Percentiles rank a stretch among this genome's conserved stretches.
These are phyloP conservation scores for Gastrolobium bilobum DNA, from an alignment of 306 rosid genomes.

Conservation along the genomic window DNA sequence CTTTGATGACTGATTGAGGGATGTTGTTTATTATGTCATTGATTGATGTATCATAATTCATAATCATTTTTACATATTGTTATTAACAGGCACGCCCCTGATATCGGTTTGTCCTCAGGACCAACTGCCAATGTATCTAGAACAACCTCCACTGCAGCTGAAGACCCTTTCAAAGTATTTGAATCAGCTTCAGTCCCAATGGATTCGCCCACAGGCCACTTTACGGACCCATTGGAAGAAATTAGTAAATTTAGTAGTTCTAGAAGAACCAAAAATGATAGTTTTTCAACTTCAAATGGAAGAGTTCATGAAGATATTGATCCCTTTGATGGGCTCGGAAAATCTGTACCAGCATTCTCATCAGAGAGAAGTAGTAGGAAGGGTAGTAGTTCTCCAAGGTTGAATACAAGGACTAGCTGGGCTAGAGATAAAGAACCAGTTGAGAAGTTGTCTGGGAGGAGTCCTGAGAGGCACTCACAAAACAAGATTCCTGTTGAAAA, in stretches of 20 bases:
- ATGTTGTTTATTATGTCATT: conserved; percentile 39
- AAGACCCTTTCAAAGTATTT: conserved; percentile 75
- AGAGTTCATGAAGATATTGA: conserved; percentile 70
- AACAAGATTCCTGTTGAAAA: conserved; percentile 64
- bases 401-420: conserved; percentile 59
- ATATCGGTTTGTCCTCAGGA: conserved; percentile 70
- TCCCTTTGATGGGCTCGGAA: conserved; percentile 91
- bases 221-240: conserved; percentile 78
- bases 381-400: conserved; percentile 64
- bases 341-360: conserved; percentile 80
- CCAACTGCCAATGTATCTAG: conserved; percentile 60
- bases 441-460: conserved; percentile 67
- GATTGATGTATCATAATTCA: conserved; percentile 29
- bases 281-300: conserved; percentile 67
- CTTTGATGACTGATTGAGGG: conserved; percentile 24
- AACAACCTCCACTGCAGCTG: conserved; percentile 63
- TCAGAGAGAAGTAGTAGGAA: conserved; percentile 72
- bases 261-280: conserved; percentile 63
- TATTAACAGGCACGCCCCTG: conserved; percentile 73
- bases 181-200: conserved; percentile 60
- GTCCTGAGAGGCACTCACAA: conserved; percentile 68
- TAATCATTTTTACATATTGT: conserved; percentile 47
- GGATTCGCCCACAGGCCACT: conserved; percentile 61
- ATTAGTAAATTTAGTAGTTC: conserved; percentile 74
- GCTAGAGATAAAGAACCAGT: conserved; percentile 61